phyloP scores from a whole-genome alignment of 768 basidiomycete species.

The Tylopilus felleus region DNA sequence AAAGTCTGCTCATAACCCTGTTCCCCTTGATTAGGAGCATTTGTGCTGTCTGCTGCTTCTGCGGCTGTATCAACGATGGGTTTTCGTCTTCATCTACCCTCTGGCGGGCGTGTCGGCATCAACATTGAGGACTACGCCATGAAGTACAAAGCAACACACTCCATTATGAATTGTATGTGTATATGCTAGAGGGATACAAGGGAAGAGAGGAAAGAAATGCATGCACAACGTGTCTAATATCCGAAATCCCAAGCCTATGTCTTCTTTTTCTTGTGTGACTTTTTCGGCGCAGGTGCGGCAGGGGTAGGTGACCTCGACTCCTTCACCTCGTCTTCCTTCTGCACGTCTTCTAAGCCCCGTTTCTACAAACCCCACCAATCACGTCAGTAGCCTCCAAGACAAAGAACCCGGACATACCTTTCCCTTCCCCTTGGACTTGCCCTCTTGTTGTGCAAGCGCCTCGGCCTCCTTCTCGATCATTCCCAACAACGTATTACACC shows the following conservation, averaged over 20 bases:
- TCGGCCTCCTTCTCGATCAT: constrained; percentile 93
- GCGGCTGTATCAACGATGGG: no score
- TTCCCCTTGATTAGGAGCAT: no score
- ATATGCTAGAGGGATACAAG: not conserved
- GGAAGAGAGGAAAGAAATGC: not conserved
- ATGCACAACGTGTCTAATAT: not conserved
- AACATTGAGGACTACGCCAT: no score
- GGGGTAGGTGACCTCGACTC: constrained; percentile 66
- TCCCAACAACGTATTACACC: constrained; percentile 81
- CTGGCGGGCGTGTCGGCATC: no score
- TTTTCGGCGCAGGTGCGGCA: constrained; percentile 48
- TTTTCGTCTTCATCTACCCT: no score
- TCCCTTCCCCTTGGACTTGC: constrained; percentile 59
- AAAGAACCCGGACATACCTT: constrained; percentile 46
- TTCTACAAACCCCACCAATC: constrained; percentile 42
- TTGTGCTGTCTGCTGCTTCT: no score
- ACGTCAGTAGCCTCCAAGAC: not conserved
- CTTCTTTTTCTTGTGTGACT: constrained; percentile 68
- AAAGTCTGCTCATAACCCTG: no score
- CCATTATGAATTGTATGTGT: not conserved
- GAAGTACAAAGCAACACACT: no score
- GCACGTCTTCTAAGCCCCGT: constrained; percentile 67
- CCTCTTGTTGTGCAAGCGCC: constrained; percentile 62
- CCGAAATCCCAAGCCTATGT: constrained; percentile 33
- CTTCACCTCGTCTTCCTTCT: constrained; percentile 43